phyloP scores from a whole-genome alignment of 116 monocot species.

The Papilionanthe hybrid region DNA sequence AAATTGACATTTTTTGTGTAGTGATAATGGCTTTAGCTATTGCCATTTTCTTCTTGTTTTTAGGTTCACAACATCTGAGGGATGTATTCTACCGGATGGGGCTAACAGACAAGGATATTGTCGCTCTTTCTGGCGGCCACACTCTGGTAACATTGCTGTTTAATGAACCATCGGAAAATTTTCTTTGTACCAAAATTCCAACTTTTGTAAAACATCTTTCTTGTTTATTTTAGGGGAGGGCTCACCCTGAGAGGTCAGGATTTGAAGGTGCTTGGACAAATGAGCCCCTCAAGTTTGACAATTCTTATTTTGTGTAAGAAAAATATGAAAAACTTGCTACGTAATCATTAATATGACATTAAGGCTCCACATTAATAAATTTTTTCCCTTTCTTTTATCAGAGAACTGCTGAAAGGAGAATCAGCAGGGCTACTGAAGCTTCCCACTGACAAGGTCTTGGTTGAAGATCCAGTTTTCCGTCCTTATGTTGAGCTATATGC shows the following conservation, averaged over 20 bases:
- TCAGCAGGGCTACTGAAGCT: constrained; percentile 80
- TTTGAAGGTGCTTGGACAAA: constrained; percentile 92
- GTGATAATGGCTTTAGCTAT: not conserved
- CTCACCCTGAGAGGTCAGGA: constrained; percentile 88
- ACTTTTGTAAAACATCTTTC: constrained; percentile 7
- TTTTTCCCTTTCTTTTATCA: constrained; percentile 10
- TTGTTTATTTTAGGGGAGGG: constrained; percentile 50
- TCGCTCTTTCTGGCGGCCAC: constrained; percentile 84
- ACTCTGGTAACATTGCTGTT: constrained; percentile 53
- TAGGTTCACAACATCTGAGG: constrained; percentile 62
- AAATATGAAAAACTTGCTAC: not conserved
- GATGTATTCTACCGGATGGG: constrained; percentile 94
- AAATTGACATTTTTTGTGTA: not conserved
- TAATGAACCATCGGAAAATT: no score
- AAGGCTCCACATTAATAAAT: not conserved
- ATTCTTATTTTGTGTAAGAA: constrained; percentile 85
- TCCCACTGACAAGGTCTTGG: constrained; percentile 78
- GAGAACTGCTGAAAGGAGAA: constrained; percentile 78
- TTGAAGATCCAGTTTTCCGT: constrained; percentile 66
- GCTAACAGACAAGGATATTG: constrained; percentile 86
- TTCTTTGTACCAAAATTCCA: not conserved
- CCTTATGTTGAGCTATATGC: constrained; percentile 86
- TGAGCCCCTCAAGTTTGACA: constrained; percentile 87
- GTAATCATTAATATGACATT: no score
- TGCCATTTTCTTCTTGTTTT: constrained; percentile 10